These are phyloP conservation scores for Pseudocercospora fijiensis DNA, from an alignment of 2,329 filamentous ascomycete species.

Conservation along the genomic window DNA sequence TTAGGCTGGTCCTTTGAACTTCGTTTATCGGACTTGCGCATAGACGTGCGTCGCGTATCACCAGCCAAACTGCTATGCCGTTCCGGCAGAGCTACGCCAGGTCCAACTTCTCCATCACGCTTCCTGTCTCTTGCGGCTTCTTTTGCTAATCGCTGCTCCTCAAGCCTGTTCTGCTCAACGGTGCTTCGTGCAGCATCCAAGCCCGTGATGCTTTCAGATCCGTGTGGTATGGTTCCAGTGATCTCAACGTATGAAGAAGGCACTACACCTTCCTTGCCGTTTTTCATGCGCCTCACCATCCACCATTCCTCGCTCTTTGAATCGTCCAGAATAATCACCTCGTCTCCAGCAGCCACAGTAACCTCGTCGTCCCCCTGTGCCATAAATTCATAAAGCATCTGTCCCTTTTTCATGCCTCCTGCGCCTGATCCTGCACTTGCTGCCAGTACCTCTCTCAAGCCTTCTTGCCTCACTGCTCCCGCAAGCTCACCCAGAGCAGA, in stretches of 20 bases:
- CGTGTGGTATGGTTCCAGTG: conserved; percentile 63
- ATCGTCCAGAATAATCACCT: conserved; percentile 87
- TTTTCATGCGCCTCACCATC: conserved; percentile 88
- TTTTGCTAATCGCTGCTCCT: conserved; percentile 81
- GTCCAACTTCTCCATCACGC: conserved; percentile 62
- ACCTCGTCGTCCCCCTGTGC: conserved; percentile 96
- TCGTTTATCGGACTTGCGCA: conserved; percentile 49
- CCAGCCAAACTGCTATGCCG: conserved; percentile 74
- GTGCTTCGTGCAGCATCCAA: conserved; percentile 63
- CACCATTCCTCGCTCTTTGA: conserved; percentile 96
- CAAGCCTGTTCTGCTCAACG: conserved; percentile 73
- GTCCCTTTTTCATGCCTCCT: conserved; percentile 71
- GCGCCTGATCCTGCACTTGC: conserved; percentile 65
- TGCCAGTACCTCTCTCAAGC: conserved; percentile 79
- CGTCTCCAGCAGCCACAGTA: conserved; percentile 83
- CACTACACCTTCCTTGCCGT: conserved; percentile 91
- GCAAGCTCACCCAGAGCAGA: conserved; percentile 82
- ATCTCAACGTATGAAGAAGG: conserved; percentile 95
- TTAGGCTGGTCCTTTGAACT: conserved; percentile 50
- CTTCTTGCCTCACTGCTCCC: conserved; percentile 78
- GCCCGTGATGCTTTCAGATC: conserved; percentile 52
- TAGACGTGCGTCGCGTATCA: conserved; percentile 26
- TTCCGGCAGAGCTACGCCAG: conserved; percentile 54
- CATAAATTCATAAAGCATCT: conserved; percentile 92
- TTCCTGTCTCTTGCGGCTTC: conserved; percentile 68